Evolutionary conservation across 768 basidiomycete genomes (phyloP).

Genomic region (Auricularia heimuer): DNA sequence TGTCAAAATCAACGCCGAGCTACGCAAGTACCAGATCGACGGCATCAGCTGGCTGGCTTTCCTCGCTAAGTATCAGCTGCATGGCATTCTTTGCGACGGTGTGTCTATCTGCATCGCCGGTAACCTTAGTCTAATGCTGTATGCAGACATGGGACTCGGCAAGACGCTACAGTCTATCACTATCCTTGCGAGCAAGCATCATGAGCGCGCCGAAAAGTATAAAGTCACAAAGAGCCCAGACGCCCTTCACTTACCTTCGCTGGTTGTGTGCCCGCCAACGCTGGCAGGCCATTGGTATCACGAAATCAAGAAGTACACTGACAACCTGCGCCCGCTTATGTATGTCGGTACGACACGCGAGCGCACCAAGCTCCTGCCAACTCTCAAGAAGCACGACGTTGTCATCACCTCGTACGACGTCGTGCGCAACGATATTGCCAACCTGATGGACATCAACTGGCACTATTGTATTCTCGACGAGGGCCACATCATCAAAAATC

Average conservation of each 20-base stretch:
- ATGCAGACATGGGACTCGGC: slow-evolving; percentile 92
- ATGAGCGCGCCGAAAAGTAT: slow-evolving; percentile 67
- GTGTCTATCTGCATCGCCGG: slow-evolving; percentile 14
- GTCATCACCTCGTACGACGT: slow-evolving; percentile 97
- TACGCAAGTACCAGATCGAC: slow-evolving; percentile 96
- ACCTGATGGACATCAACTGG: slow-evolving; percentile 69
- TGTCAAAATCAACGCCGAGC: slow-evolving; percentile 80
- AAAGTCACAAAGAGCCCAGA: slow-evolving; percentile 61
- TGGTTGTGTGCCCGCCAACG: slow-evolving; percentile 95
- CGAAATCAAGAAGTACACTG: slow-evolving; percentile 87
- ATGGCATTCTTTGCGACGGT: slow-evolving; percentile 98
- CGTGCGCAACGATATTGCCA: slow-evolving; percentile 84
- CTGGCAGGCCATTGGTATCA: slow-evolving; percentile 99
- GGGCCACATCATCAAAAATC: slow-evolving; percentile 98
- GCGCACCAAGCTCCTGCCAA: slow-evolving; percentile 55
- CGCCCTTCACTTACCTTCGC: slow-evolving; percentile 77
- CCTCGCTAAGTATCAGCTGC: slow-evolving; percentile 92
- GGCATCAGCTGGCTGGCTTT: slow-evolving; percentile 99
- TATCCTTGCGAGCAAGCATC: slow-evolving; percentile 88
- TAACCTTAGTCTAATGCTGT: not conserved
- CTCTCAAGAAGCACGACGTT: slow-evolving; percentile 67
- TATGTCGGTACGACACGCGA: slow-evolving; percentile 86
- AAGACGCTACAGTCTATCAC: slow-evolving; percentile 98
- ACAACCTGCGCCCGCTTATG: slow-evolving; percentile 71
- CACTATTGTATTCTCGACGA: slow-evolving; percentile 96